These are phyloP conservation scores for Podaxis carcinomalis DNA, from an alignment of 768 basidiomycete species.

Conservation along the genomic window DNA sequence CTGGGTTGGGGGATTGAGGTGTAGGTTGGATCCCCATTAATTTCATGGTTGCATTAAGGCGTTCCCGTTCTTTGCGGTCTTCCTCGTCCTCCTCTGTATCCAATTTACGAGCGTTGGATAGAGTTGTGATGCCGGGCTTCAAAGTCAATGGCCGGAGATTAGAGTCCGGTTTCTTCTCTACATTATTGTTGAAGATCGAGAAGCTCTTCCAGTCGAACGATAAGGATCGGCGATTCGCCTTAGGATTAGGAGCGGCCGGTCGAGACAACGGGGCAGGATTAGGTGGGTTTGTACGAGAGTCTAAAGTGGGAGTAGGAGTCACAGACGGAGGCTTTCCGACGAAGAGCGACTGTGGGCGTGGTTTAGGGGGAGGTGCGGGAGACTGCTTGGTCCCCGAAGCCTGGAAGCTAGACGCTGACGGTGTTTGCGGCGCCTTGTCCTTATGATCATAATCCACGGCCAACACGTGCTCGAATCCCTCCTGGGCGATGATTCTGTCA, in stretches of 20 bases:
- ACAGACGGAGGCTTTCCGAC: slow-evolving; percentile 39
- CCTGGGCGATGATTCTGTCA: slow-evolving; percentile 93
- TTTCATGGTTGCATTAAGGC: slow-evolving; percentile 88
- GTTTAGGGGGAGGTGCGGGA: slow-evolving; percentile 33
- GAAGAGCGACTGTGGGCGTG: slow-evolving; percentile 61
- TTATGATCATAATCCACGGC: slow-evolving; percentile 81
- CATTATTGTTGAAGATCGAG: slow-evolving; percentile 51
- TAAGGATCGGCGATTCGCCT: slow-evolving; percentile 64
- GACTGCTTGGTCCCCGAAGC: slow-evolving; percentile 24
- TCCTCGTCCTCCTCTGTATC: slow-evolving; percentile 93
- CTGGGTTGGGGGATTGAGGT: slow-evolving; percentile 34
- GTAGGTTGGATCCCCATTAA: slow-evolving; percentile 85
- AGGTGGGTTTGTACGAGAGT: slow-evolving; percentile 21
- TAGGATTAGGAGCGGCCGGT: slow-evolving; percentile 22
- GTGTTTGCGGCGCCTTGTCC: slow-evolving; percentile 48
- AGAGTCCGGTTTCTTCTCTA: slow-evolving; percentile 60
- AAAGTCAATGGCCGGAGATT: slow-evolving; percentile 71
- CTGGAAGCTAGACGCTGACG: slow-evolving; percentile 34
- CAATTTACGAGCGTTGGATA: slow-evolving; percentile 69
- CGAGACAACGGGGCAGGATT: background rate
- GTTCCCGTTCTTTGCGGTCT: slow-evolving; percentile 80
- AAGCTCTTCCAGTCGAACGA: slow-evolving; percentile 84
- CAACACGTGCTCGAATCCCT: slow-evolving; percentile 95
- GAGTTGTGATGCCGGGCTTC: slow-evolving; percentile 53
- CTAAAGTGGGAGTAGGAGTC: slow-evolving; percentile 23